Evolutionary conservation across 352 stramenopile genomes (phyloP).

Genomic region (Blastocystis sp.): DNA sequence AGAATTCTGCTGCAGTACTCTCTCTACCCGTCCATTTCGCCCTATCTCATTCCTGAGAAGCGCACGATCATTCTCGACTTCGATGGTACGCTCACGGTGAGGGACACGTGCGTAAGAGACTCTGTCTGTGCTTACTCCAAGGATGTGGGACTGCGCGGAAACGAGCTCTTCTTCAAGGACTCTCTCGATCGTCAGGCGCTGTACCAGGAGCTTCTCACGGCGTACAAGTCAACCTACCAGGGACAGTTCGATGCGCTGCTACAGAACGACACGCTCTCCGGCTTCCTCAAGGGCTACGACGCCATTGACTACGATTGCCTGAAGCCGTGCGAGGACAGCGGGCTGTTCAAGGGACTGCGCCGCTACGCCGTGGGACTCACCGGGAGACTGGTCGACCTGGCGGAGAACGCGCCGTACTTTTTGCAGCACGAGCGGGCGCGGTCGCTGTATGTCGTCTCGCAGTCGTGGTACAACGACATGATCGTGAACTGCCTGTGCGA

Average conservation of each 20-base stretch:
- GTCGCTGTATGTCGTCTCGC: slow-evolving; percentile 5
- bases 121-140: background rate
- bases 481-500: slow-evolving; percentile 15
- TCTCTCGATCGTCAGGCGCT: background rate
- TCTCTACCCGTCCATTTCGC: background rate
- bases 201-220: slow-evolving; percentile 1
- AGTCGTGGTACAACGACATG: slow-evolving; percentile 67
- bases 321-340: slow-evolving; percentile 7
- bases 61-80: background rate
- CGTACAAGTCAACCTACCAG: background rate
- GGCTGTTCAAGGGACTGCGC: slow-evolving; percentile 24
- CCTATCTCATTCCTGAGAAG: background rate
- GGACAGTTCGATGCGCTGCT: background rate
- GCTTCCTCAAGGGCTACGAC: slow-evolving; percentile 35
- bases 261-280: background rate
- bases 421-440: background rate
- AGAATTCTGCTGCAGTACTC: background rate
- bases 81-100: slow-evolving; percentile 38
- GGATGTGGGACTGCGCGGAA: slow-evolving; percentile 38
- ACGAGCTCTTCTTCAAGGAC: slow-evolving; percentile 42
- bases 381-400: slow-evolving; percentile 22
- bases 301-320: background rate
- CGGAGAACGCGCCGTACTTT: background rate
- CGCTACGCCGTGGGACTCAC: slow-evolving; percentile 19
- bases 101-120: slow-evolving; percentile 28